Evolutionary conservation across 352 stramenopile genomes (phyloP).

Genomic region (Pythium brachiatum): DNA sequence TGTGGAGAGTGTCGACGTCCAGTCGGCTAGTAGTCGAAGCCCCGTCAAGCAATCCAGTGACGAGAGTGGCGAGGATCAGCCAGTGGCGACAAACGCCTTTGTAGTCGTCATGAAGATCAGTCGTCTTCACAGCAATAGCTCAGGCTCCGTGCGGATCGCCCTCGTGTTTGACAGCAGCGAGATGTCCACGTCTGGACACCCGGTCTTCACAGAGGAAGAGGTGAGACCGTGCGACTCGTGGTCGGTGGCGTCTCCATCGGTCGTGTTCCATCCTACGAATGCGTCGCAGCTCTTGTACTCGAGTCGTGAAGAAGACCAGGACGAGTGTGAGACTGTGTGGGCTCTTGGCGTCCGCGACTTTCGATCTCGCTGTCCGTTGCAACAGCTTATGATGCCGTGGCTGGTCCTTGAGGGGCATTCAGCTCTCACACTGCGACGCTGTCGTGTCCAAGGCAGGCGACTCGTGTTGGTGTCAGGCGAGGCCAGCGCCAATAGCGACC

Average conservation of each 20-base stretch:
- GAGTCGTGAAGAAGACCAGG: neutral
- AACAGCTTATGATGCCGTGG: neutral
- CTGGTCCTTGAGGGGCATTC: neutral
- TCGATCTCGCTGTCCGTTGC: neutral
- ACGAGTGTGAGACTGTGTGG: neutral
- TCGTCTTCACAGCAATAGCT: neutral
- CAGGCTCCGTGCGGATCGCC: neutral
- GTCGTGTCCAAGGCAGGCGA: constrained; percentile 3
- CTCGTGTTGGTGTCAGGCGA: neutral
- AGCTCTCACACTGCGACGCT: neutral
- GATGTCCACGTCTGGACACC: neutral
- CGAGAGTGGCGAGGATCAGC: neutral
- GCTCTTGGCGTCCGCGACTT: constrained; percentile 19
- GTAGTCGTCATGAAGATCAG: constrained; percentile 2
- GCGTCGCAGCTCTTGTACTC: constrained; percentile 3
- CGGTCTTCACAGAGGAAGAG: constrained; percentile 18
- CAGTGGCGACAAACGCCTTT: constrained; percentile 2
- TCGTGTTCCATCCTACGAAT: constrained; percentile 20
- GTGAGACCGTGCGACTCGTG: constrained; percentile 17
- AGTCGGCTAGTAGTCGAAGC: neutral
- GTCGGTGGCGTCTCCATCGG: neutral
- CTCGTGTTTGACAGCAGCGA: constrained; percentile 14
- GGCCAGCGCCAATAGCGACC: neutral
- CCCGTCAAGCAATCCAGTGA: neutral
- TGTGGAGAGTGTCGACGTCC: constrained; percentile 12